A percentile compares a stretch with the other conserved stretches of the same genome.
These are phyloP conservation scores for Endotrypanum monterogeii DNA, from an alignment of 208 protist genomes.

Conservation along the genomic window DNA sequence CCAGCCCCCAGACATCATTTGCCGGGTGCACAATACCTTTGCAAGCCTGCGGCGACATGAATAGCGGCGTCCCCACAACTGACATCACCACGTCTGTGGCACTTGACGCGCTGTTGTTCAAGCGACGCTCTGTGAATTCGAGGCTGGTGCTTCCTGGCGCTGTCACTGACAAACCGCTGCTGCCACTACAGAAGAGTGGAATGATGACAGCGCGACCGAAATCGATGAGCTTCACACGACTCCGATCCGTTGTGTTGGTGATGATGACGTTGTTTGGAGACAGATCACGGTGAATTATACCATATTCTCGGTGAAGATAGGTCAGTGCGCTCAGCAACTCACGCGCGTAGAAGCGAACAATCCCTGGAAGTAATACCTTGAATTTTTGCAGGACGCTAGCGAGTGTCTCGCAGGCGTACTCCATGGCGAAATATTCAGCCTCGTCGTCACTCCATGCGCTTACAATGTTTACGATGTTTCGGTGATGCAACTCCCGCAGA, in stretches of 20 bases:
- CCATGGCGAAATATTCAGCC: constrained; percentile 63
- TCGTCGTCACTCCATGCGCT: constrained; percentile 39
- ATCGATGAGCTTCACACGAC: constrained; percentile 60
- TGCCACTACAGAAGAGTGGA: not conserved
- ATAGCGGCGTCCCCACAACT: constrained; percentile 71
- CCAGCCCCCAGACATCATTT: constrained; percentile 85
- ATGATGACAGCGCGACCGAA: constrained; percentile 60
- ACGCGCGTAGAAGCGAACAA: constrained; percentile 47
- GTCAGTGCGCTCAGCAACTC: constrained; percentile 63
- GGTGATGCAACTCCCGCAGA: constrained; percentile 47
- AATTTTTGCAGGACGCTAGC: constrained; percentile 49
- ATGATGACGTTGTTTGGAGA: constrained; percentile 82
- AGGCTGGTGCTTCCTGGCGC: not conserved
- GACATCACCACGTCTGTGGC: not conserved
- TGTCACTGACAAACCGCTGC: not conserved
- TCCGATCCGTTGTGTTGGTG: constrained; percentile 64
- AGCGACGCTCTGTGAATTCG: not conserved
- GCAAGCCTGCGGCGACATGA: constrained; percentile 84
- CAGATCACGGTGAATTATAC: constrained; percentile 78
- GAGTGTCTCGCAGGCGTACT: constrained; percentile 76
- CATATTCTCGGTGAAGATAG: constrained; percentile 58
- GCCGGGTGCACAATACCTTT: constrained; percentile 50
- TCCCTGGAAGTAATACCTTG: constrained; percentile 37
- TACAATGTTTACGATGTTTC: constrained; percentile 73
- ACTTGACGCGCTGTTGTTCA: not conserved